These are phyloP conservation scores for Austroboletus eburneus DNA, from an alignment of 768 basidiomycete species.

Conservation along the genomic window DNA sequence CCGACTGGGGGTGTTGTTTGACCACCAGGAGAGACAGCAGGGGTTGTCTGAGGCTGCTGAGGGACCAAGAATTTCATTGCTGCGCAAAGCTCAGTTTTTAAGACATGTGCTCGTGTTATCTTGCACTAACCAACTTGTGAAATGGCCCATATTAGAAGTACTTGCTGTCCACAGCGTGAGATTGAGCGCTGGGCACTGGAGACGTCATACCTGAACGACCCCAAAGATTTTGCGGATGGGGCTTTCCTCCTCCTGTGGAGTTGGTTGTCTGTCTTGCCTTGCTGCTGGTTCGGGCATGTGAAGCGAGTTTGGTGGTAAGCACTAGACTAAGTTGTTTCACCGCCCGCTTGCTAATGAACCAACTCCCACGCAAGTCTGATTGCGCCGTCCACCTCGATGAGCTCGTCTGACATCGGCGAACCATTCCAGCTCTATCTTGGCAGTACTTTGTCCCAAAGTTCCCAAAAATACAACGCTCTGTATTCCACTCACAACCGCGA, in stretches of 20 bases:
- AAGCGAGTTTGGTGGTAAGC: neutral
- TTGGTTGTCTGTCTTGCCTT: conserved; percentile 17
- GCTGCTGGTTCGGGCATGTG: conserved; percentile 24
- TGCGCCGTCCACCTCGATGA: conserved; percentile 17
- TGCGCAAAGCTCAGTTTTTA: conserved; percentile 17
- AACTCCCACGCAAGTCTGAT: conserved; percentile 23
- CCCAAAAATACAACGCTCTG: conserved; percentile 5
- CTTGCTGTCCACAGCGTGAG: conserved; percentile 46
- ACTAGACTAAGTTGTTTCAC: neutral
- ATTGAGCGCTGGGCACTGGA: conserved; percentile 6
- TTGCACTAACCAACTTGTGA: conserved; percentile 55
- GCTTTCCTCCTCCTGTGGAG: conserved; percentile 32
- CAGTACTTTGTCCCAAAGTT: conserved; percentile 16
- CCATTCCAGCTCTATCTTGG: conserved; percentile 28
- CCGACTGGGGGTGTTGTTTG: conserved; percentile 11
- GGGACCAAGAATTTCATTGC: conserved; percentile 42
- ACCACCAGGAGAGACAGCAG: conserved; percentile 23
- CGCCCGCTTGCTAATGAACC: no score
- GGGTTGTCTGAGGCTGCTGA: conserved; percentile 31
- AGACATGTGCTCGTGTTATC: neutral
- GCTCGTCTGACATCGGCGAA: conserved; percentile 29
- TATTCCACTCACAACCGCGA: conserved; percentile 16
- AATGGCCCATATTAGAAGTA: conserved; percentile 60
- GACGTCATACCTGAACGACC: conserved; percentile 40
- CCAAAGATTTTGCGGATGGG: conserved; percentile 34